Base-by-base conservation (phyloP, 2,329 filamentous ascomycete genomes). In the Botrytis porri region DNA sequence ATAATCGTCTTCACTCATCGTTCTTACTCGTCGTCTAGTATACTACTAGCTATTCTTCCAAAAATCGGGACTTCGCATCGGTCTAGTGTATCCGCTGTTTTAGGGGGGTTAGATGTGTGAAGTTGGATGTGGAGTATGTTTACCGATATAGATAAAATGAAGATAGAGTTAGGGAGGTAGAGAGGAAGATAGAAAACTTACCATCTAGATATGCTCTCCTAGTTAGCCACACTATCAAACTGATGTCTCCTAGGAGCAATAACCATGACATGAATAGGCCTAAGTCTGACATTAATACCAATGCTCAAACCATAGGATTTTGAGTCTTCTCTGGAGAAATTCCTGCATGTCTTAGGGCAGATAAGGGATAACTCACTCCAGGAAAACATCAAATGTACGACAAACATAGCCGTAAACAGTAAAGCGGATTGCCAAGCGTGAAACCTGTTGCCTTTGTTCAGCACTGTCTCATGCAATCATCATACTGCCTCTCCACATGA, bases 381-480 rank as follows among this genome's bases (percentile, higher is more conserved):
- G 20, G 90, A 91, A 82, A 98, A 91, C 60, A 98, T 84, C 54
- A 98, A 86, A 81, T 98, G 95, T 37, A 98, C 77, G 69, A 97
- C 83, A 82, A 95, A 88, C 73, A 89, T 80, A 66, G 88, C 88
- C 0, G 93, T 92, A 82, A 97, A 98, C 4, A 97, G 83, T 79
- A 97, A 85, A 76, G 92, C 91, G 10, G 92, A 93, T 83, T 99
- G 96, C 95, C 96, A 99, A 12, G 96, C 96, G 82, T 99, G 96
- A 78, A 98, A 98, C 76, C 93, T 95, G 77, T 73, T 61, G 43
- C 37, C 32, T 48, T 20, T 54, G 65, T 54, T 64, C 45, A 73
- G 71, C 51, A 29, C 61, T 64, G 12, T 54, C 54, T 41, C 41
- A 37, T 48, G 35, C 35, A 48, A 10, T 14, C n/a, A 69, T 22